Conservation (phyloP, 2,329 filamentous ascomycete genomes). For the Hypoxylon sp. region DNA sequence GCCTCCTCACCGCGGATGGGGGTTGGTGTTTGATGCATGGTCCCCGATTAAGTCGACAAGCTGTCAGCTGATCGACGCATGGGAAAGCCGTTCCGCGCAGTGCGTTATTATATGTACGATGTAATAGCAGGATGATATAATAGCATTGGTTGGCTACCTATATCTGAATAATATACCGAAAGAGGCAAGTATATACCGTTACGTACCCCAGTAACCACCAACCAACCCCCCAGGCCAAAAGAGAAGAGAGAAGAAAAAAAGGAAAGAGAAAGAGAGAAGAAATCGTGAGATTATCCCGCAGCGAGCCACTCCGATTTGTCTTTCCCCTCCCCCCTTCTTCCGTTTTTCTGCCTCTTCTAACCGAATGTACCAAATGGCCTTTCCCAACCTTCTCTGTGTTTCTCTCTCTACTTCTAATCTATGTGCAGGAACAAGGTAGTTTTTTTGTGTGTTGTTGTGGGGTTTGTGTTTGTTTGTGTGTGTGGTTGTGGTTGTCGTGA, state of each 20-base stretch:
- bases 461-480: conserved; percentile 3
- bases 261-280: conserved; percentile 17
- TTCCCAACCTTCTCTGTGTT: conserved; percentile 20
- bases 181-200: conserved; percentile 47
- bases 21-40: conserved; percentile 27
- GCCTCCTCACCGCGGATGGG: conserved; percentile 36
- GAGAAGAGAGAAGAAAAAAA: conserved; percentile 5
- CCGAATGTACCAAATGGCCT: conserved; percentile 38
- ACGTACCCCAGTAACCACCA: conserved; percentile 1
- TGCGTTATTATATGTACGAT: conserved; percentile 11
- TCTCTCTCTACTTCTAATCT: conserved; percentile 46
- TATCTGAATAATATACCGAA: conserved; percentile 43
- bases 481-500: conserved; percentile 14
- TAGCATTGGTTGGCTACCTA: conserved; percentile 31
- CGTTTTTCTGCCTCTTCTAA: conserved; percentile 41
- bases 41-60: conserved; percentile 32
- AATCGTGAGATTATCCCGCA: conserved; percentile 44
- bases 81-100: conserved; percentile 29
- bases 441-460: conserved; percentile 15
- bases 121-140: conserved; percentile 31
- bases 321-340: conserved; percentile 10
- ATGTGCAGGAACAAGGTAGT: conserved; percentile 46
- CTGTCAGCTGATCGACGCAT: conserved; percentile 44
- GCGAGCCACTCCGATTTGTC: conserved; percentile 42
- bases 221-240: conserved; percentile 3